Percentiles rank a stretch among this genome's conserved stretches.
These are phyloP conservation scores for Cryptococcus jaspeensis DNA, from an alignment of 1,284 basidiomycete species.

Conservation along the genomic window DNA sequence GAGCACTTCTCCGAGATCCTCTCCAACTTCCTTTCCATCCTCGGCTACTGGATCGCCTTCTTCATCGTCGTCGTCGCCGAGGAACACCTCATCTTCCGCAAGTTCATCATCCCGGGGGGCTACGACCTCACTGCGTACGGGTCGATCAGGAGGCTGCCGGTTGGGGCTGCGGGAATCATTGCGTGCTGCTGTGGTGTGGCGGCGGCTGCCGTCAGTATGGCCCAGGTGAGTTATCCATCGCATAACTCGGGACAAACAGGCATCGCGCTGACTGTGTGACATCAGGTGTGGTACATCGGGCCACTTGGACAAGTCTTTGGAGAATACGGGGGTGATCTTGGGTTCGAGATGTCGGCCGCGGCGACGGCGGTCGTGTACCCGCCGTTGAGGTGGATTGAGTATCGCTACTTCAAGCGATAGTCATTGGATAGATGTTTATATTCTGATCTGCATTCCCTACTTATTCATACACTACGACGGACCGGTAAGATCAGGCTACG, in stretches of 20 bases:
- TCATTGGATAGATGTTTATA: too few relatives aligned
- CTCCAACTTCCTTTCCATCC: conserved; percentile 56
- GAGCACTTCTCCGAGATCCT: conserved; percentile 63
- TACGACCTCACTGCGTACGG: conserved; percentile 64
- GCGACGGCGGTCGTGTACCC: conserved; percentile 32
- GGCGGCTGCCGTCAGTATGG: conserved; percentile 50
- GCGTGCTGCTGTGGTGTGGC: conserved; percentile 56
- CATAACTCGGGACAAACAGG: too few relatives aligned
- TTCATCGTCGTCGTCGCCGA: conserved; percentile 61
- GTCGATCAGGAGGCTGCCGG: conserved; percentile 56
- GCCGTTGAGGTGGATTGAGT: conserved; percentile 36
- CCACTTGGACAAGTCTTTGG: conserved; percentile 56
- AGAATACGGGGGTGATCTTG: conserved; percentile 58
- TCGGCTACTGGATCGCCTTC: conserved; percentile 66
- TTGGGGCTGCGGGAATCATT: conserved; percentile 59
- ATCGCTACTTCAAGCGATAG: conserved; percentile 28
- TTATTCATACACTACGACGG: too few relatives aligned
- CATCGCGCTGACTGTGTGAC: background rate
- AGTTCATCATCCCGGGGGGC: conserved; percentile 46
- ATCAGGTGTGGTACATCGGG: conserved; percentile 56
- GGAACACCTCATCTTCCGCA: conserved; percentile 62
- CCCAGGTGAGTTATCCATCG: conserved; percentile 13
- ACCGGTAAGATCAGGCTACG: too few relatives aligned
- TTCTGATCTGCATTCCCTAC: too few relatives aligned
- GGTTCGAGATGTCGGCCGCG: conserved; percentile 57